Evolutionary conservation across 2,329 filamentous ascomycete genomes (phyloP).

Genomic region (Penicillium nordicum): DNA sequence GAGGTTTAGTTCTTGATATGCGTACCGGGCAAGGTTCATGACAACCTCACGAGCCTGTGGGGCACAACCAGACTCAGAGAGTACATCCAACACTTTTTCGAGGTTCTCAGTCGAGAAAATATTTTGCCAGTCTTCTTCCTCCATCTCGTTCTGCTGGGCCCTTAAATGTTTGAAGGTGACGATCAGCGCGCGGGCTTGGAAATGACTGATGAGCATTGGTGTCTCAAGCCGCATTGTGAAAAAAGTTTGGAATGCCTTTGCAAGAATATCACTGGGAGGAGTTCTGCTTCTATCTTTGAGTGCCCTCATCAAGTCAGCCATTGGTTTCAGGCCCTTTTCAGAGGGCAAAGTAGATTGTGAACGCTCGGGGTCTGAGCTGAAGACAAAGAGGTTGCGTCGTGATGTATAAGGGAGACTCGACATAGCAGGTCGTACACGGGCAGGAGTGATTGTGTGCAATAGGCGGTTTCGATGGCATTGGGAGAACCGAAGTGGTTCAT

Average conservation of each 20-base stretch:
- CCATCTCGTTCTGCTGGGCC: conserved; percentile 31
- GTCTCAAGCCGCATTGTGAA: conserved; percentile 54
- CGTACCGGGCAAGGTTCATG: conserved; percentile 40
- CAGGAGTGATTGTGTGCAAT: conserved; percentile 30
- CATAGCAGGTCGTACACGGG: conserved; percentile 30
- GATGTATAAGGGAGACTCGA: conserved; percentile 36
- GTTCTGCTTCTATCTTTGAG: conserved; percentile 62
- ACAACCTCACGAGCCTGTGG: conserved; percentile 38
- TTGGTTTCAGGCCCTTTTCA: conserved; percentile 60
- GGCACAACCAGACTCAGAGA: conserved; percentile 35
- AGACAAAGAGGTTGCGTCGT: conserved; percentile 34
- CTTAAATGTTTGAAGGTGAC: conserved; percentile 62
- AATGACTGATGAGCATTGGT: conserved; percentile 58
- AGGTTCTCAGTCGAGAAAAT: conserved; percentile 42
- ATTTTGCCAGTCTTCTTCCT: conserved; percentile 31
- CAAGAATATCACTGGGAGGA: conserved; percentile 61
- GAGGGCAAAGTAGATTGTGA: conserved; percentile 58
- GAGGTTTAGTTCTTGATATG: conserved; percentile 38
- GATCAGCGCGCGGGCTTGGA: conserved; percentile 60
- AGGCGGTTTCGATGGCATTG: conserved; percentile 36
- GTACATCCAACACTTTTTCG: conserved; percentile 39
- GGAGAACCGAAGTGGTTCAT: conserved; percentile 41
- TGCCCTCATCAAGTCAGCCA: conserved; percentile 66
- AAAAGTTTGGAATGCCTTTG: conserved; percentile 62
- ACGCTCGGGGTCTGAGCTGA: conserved; percentile 48